phyloP scores from a whole-genome alignment of 768 basidiomycete species.

The Auricularia sp. region DNA sequence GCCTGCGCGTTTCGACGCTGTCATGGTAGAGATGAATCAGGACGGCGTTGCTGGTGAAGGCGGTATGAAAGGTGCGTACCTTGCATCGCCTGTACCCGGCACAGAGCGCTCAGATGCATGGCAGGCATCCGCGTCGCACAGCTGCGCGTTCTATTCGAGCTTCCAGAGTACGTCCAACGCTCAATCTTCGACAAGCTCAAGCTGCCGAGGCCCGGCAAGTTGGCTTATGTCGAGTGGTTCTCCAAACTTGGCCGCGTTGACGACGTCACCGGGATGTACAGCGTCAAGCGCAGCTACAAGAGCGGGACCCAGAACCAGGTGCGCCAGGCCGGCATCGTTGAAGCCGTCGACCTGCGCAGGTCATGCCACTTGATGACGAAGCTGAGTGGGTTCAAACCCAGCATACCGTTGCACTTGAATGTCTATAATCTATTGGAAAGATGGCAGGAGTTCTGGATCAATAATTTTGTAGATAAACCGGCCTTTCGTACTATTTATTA shows the following conservation, averaged over 20 bases:
- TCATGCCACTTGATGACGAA: not conserved
- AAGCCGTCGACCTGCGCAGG: not conserved
- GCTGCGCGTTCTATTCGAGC: slow-evolving; percentile 11
- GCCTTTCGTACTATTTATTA: not conserved
- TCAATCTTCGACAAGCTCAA: slow-evolving; percentile 5
- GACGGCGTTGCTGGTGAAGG: slow-evolving; percentile 6
- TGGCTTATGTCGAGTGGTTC: slow-evolving; percentile 26
- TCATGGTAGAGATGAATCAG: slow-evolving; percentile 15
- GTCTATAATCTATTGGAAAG: not conserved
- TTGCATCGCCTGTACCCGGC: not conserved
- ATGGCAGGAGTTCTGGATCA: not conserved
- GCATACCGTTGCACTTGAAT: not conserved
- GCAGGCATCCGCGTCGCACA: slow-evolving; percentile 12
- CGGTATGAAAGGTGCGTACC: slow-evolving; percentile 11
- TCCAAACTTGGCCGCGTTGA: not conserved
- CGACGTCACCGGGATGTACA: not conserved
- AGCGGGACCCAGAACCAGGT: slow-evolving; percentile 7
- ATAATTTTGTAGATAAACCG: not conserved
- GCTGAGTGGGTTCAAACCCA: not conserved
- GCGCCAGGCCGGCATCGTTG: not conserved
- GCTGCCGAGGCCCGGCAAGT: slow-evolving; percentile 8
- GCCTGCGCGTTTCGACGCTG: slow-evolving; percentile 29
- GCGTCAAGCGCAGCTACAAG: not conserved
- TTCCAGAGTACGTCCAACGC: not conserved
- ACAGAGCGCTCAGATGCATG: not conserved